These are phyloP conservation scores for Fagopyrum esculentum DNA, from an alignment of 148 eudicot species.

Conservation along the genomic window DNA sequence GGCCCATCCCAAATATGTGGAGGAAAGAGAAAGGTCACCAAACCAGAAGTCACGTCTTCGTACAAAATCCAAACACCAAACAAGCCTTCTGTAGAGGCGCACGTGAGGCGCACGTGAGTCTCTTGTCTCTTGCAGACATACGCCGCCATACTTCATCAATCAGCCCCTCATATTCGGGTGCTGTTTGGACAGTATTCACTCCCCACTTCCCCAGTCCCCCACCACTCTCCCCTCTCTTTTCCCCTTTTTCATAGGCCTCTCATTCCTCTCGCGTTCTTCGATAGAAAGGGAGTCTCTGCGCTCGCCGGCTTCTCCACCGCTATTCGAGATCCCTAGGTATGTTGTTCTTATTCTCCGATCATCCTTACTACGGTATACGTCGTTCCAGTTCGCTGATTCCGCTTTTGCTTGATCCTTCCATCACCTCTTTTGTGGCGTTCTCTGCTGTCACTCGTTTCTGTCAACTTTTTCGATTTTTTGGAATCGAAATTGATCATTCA, in stretches of 20 bases:
- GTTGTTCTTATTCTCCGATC: neutral
- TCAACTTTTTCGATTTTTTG: neutral
- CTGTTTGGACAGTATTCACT: too few relatives aligned
- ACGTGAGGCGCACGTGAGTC: too few relatives aligned
- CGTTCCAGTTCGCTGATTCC: neutral
- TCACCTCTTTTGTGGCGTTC: neutral
- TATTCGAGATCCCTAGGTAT: slow-evolving; percentile 6
- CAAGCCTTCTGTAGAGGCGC: too few relatives aligned
- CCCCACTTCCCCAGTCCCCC: neutral
- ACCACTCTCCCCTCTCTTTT: neutral
- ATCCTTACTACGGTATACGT: neutral
- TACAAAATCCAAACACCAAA: too few relatives aligned
- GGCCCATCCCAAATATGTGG: too few relatives aligned
- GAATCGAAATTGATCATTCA: neutral
- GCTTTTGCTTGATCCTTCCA: neutral
- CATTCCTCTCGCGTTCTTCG: neutral
- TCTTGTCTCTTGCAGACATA: too few relatives aligned
- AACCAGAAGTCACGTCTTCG: too few relatives aligned
- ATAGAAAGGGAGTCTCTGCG: neutral
- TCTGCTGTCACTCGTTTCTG: neutral
- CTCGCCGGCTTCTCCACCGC: slow-evolving; percentile 1
- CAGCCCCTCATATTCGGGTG: too few relatives aligned
- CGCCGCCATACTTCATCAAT: too few relatives aligned
- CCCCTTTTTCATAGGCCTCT: neutral
- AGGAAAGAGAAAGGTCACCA: too few relatives aligned